Evolutionary conservation across 768 basidiomycete species (phyloP).

Genomic region (Mycena pura): DNA sequence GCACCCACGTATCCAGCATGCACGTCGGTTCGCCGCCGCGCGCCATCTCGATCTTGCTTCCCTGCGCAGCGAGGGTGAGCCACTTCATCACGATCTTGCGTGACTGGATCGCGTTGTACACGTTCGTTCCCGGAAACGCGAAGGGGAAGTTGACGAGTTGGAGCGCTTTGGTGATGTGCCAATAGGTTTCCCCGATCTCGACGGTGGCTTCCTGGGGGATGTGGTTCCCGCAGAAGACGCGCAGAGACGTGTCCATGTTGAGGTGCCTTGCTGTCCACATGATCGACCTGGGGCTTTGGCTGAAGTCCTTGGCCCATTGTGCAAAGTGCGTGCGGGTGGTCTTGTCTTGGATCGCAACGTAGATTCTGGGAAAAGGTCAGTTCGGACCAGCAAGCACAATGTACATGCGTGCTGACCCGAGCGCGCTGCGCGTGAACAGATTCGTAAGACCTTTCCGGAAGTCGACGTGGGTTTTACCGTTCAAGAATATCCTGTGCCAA

Average conservation of each 20-base stretch:
- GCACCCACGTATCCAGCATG: slow-evolving; percentile 93
- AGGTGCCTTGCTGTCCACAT: slow-evolving; percentile 93
- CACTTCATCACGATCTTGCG: slow-evolving; percentile 85
- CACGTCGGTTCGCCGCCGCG: slow-evolving; percentile 82
- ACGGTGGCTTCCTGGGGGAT: slow-evolving; percentile 78
- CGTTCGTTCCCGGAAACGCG: slow-evolving; percentile 93
- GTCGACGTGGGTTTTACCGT: slow-evolving; percentile 90
- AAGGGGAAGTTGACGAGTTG: slow-evolving; percentile 99
- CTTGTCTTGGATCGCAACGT: slow-evolving; percentile 82
- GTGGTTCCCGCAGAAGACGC: slow-evolving; percentile 93
- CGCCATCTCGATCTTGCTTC: slow-evolving; percentile 84
- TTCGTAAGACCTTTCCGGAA: slow-evolving; percentile 91
- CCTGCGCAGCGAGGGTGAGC: slow-evolving; percentile 79
- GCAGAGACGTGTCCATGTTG: slow-evolving; percentile 97
- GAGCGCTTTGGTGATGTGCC: slow-evolving; percentile 93
- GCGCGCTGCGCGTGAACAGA: slow-evolving; percentile 93
- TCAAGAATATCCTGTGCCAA: slow-evolving; percentile 86
- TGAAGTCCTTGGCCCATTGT: slow-evolving; percentile 63
- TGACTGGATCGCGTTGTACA: slow-evolving; percentile 91
- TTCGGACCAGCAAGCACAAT: slow-evolving; percentile 3
- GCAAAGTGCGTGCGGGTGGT: slow-evolving; percentile 80
- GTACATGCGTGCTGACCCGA: slow-evolving; percentile 62
- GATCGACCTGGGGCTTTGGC: slow-evolving; percentile 60
- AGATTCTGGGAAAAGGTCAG: slow-evolving; percentile 59
- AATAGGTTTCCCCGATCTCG: slow-evolving; percentile 93